Percentiles rank a stretch among this genome's conserved stretches.
phyloP scores from a whole-genome alignment of 148 eudicot genomes.

The Linanthus parryae region DNA sequence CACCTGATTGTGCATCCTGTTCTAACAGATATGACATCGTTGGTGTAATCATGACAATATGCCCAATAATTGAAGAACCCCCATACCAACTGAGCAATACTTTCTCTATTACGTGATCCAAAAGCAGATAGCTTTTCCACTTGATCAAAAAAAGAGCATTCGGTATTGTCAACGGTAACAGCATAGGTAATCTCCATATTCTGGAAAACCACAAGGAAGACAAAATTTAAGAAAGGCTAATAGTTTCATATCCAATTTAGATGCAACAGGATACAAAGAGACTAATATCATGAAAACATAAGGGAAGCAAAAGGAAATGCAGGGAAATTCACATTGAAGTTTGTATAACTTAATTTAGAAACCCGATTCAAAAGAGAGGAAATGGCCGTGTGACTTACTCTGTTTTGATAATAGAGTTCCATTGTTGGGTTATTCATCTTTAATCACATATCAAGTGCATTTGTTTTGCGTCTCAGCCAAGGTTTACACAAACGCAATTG shows the following conservation, averaged over 20 bases:
- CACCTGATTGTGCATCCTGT: conserved; percentile 69
- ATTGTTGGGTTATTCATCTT: too few relatives aligned
- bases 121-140: conserved; percentile 67
- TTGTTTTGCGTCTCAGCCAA: too few relatives aligned
- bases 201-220: conserved; percentile 30
- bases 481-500: too few relatives aligned
- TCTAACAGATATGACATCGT: conserved; percentile 80
- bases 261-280: too few relatives aligned
- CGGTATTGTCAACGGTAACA: conserved; percentile 52
- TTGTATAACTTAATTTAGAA: too few relatives aligned
- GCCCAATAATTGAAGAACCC: conserved; percentile 95
- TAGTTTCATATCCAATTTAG: neutral
- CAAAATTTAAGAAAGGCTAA: neutral
- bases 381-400: too few relatives aligned
- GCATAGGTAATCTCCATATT: conserved; percentile 64
- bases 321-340: too few relatives aligned
- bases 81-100: conserved; percentile 76
- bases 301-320: too few relatives aligned
- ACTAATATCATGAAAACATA: too few relatives aligned
- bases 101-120: conserved; percentile 69
- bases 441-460: too few relatives aligned
- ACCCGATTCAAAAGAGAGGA: too few relatives aligned
- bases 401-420: too few relatives aligned
- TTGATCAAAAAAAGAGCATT: conserved; percentile 74
- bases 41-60: conserved; percentile 78